Evolutionary conservation across 768 basidiomycete species (phyloP).

Genomic region (Trametes cinnabarina): DNA sequence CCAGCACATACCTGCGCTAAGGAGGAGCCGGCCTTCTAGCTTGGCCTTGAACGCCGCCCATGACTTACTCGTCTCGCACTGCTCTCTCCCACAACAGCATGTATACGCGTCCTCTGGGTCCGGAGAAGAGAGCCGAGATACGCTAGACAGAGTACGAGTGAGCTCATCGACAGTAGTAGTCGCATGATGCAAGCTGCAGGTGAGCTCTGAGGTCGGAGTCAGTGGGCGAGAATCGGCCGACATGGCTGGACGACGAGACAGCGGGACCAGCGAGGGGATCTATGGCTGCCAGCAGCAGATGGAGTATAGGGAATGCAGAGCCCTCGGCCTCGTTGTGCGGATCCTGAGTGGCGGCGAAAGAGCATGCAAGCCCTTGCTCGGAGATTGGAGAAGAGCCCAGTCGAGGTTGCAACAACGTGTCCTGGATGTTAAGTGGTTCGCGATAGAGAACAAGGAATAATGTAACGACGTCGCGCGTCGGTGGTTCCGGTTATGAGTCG

Average conservation of each 20-base stretch:
- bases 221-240: slow-evolving; percentile 20
- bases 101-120: slow-evolving; percentile 50
- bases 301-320: slow-evolving; percentile 3
- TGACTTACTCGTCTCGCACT: slow-evolving; percentile 60
- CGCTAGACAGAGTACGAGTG: slow-evolving; percentile 66
- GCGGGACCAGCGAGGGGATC: neutral
- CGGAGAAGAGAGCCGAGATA: slow-evolving; percentile 73
- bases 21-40: slow-evolving; percentile 72
- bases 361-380: slow-evolving; percentile 12
- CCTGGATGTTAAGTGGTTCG: neutral
- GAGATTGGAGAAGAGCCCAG: neutral
- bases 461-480: too few relatives aligned
- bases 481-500: too few relatives aligned
- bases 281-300: slow-evolving; percentile 12
- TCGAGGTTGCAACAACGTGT: slow-evolving; percentile 1
- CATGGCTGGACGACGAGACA: slow-evolving; percentile 13
- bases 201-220: slow-evolving; percentile 30
- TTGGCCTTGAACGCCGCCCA: slow-evolving; percentile 67
- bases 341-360: neutral
- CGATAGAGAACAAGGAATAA: too few relatives aligned
- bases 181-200: slow-evolving; percentile 31
- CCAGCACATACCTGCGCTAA: slow-evolving; percentile 75
- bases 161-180: slow-evolving; percentile 71
- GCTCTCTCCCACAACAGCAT: slow-evolving; percentile 67
- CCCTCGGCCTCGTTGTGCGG: slow-evolving; percentile 1